Evolutionary conservation across 768 basidiomycete species (phyloP).

Genomic region (Baorangia bicolor): DNA sequence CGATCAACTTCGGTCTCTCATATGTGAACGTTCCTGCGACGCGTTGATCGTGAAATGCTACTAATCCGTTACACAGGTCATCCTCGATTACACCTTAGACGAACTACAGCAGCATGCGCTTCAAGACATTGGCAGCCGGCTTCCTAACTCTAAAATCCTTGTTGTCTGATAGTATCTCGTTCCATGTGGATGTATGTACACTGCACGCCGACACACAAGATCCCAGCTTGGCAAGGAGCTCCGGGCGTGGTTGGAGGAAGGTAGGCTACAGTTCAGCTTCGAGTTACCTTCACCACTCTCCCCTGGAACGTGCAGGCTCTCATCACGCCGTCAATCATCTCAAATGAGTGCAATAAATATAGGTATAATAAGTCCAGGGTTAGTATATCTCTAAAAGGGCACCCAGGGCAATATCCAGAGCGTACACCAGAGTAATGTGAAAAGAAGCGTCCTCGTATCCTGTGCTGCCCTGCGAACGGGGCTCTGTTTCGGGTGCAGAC

Average conservation of each 20-base stretch:
- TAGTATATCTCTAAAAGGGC: background rate
- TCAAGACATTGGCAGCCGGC: too few relatives aligned
- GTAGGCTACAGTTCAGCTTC: background rate
- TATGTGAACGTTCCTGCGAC: too few relatives aligned
- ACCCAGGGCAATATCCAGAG: too few relatives aligned
- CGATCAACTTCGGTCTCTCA: too few relatives aligned
- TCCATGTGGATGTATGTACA: constrained; percentile 4
- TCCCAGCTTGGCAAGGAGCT: constrained; percentile 11
- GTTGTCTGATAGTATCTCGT: background rate
- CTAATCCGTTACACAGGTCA: too few relatives aligned
- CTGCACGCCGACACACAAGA: constrained; percentile 3
- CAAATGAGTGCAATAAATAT: background rate
- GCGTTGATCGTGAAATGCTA: too few relatives aligned
- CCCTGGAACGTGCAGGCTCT: too few relatives aligned
- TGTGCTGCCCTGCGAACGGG: background rate
- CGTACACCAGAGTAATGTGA: too few relatives aligned
- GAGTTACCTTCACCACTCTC: background rate
- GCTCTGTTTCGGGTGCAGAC: background rate
- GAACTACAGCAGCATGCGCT: too few relatives aligned
- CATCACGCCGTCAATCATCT: too few relatives aligned
- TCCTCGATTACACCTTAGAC: too few relatives aligned
- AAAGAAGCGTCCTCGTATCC: background rate
- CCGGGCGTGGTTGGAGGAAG: constrained; percentile 12
- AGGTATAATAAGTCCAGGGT: background rate
- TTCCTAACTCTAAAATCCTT: too few relatives aligned